Conservation (phyloP, 23 red algal species). For the Gracilaria domingensis region DNA sequence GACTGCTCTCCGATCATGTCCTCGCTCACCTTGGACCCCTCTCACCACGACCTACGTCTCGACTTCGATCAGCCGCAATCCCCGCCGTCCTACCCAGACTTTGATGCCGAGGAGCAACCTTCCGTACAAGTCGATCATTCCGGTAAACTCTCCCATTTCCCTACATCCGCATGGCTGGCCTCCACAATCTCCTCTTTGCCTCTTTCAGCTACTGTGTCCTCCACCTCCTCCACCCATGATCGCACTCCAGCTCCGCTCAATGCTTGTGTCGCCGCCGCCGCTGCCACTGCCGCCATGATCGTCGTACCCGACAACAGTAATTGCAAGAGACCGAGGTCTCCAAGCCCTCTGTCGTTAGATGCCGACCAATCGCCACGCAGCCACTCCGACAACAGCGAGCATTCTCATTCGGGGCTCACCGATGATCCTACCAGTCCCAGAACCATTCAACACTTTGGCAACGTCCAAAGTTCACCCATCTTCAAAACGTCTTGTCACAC, state of each 20-base stretch:
- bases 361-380: constrained; percentile 1
- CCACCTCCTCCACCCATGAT: constrained; percentile 13
- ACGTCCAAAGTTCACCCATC: background rate
- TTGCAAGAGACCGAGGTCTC: constrained; percentile 18
- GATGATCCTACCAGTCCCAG: constrained; percentile 17
- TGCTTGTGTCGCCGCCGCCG: constrained; percentile 27
- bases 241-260: background rate
- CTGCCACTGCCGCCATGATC: constrained; percentile 23
- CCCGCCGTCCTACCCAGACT: background rate
- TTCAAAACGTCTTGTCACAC: background rate
- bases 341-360: background rate
- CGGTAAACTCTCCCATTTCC: constrained; percentile 7
- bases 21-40: background rate
- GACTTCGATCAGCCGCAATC: background rate
- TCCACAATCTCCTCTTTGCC: constrained; percentile 15
- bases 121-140: constrained; percentile 27
- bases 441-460: constrained; percentile 29
- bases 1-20: constrained; percentile 34
- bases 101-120: background rate
- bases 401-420: background rate
- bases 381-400: constrained; percentile 2
- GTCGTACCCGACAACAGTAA: constrained; percentile 16
- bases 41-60: background rate
- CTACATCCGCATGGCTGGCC: constrained; percentile 6
- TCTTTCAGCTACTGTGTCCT: constrained; percentile 12